A percentile compares a stretch with the other conserved stretches of the same genome.
Evolutionary conservation across 257 asterid genomes (phyloP).

Genomic region (Solanum gracilifrons): DNA sequence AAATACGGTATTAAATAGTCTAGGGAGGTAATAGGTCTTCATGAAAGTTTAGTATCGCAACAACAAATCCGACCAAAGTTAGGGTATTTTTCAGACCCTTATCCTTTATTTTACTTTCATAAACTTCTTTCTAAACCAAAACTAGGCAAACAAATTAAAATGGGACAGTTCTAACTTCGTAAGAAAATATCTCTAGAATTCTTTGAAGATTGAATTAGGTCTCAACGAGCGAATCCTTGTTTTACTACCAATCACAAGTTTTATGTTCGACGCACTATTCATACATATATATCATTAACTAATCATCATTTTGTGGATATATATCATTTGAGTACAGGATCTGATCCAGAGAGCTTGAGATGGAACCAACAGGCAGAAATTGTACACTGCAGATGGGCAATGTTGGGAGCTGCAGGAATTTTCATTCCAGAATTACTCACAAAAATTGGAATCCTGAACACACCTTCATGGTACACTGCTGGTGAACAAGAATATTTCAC

Average conservation of each 20-base stretch:
- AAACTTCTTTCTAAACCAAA: too few relatives aligned
- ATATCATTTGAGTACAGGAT: constrained; percentile 25
- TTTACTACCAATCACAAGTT: background rate
- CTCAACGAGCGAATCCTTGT: background rate
- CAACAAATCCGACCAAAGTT: too few relatives aligned
- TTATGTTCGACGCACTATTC: too few relatives aligned
- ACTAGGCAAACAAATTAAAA: too few relatives aligned
- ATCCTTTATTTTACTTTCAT: too few relatives aligned
- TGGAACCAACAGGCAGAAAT: constrained; percentile 88
- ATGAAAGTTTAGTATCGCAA: too few relatives aligned
- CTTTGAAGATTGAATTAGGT: background rate
- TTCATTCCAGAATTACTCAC: constrained; percentile 95
- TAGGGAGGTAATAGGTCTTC: too few relatives aligned
- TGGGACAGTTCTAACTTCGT: background rate
- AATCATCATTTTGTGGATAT: background rate
- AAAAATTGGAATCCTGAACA: constrained; percentile 80
- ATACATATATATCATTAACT: background rate
- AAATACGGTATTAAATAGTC: too few relatives aligned
- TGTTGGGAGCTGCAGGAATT: constrained; percentile 96
- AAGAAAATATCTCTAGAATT: background rate
- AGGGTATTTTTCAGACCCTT: too few relatives aligned
- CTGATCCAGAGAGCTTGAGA: constrained; percentile 92
- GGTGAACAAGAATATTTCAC: constrained; percentile 94
- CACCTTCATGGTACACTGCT: constrained; percentile 99
- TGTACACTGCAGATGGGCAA: constrained; percentile 98